Evolutionary conservation across 164 flowering plant species (phyloP), one percentile per base, ranked within the genome.

Genomic region (Chimonanthus praecox): DNA sequence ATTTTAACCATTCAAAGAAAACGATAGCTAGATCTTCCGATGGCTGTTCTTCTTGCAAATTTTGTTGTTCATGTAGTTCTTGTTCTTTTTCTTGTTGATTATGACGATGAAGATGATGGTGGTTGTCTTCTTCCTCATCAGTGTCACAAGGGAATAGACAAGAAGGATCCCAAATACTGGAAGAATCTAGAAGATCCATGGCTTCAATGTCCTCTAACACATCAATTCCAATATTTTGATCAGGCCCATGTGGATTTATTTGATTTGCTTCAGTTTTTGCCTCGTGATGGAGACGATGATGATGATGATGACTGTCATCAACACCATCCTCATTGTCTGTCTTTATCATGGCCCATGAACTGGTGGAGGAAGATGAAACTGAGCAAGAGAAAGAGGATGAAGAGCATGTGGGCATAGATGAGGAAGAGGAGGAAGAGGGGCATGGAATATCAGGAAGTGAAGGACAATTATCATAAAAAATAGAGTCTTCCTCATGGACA

Each of bases 1-100:
- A 73, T 78, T 87, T 94, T 10, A 96, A 80, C 99, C 99, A 96
- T 77, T 96, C 97, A 46, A 96, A 86, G 80, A 96, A 94, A 79
- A 96, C 86, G 81, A 69, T 65, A 6, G 90, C 92, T 4, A 94
- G 82, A 73, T 96, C 99, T 20, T 88, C 90, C 10, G 82, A 80
- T 3, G 73, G 72, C 2, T 73, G 47, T 50, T 64, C 60, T 46
- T 69, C 70, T 46, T 64, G 6, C 33, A 33, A 33, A 33, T 33
- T 33, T 33, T 33, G 33, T 33, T 33, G 33, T 33, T 33, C 48
- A 7, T 9, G 43, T 44, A 45, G 48, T 0, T 47, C n/a, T 6
- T 49, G 65, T 9, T 20, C 67, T 5, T 18, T 47, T 2, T 46
- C 73, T 2, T 18, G 48, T 2, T 49, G 46, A 5, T 50, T 15